phyloP scores from a whole-genome alignment of 768 basidiomycete genomes.

The Boletus sp. region DNA sequence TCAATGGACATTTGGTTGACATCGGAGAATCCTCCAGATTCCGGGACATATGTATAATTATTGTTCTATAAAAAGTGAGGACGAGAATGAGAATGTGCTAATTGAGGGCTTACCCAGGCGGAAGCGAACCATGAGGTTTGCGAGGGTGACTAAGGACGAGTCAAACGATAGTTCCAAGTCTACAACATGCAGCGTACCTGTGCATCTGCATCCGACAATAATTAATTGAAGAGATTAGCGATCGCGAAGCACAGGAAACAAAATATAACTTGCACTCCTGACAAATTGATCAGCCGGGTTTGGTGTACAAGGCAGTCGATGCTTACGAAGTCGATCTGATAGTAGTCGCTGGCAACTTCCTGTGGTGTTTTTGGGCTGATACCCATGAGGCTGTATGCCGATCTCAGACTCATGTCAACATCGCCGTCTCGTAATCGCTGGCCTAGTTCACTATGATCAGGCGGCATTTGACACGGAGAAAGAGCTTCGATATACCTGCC shows the following conservation, averaged over 20 bases:
- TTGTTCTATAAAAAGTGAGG: conserved; percentile 41
- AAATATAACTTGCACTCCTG: conserved; percentile 28
- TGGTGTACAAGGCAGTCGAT: not conserved
- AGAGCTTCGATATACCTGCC: conserved; percentile 37
- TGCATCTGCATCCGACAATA: conserved; percentile 13
- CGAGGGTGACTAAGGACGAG: conserved; percentile 52
- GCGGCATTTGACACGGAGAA: conserved; percentile 47
- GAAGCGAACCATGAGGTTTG: conserved; percentile 61
- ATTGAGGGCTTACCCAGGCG: conserved; percentile 45
- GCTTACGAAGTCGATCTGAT: conserved; percentile 39
- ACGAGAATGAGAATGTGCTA: not conserved
- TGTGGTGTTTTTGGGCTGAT: conserved; percentile 43
- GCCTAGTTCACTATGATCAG: conserved; percentile 4
- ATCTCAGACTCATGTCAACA: conserved; percentile 52
- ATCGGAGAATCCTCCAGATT: conserved; percentile 55
- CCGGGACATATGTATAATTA: conserved; percentile 55
- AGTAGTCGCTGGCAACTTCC: conserved; percentile 56
- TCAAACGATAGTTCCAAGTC: conserved; percentile 6
- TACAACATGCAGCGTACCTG: conserved; percentile 18
- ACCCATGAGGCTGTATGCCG: conserved; percentile 51
- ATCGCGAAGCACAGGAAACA: not conserved
- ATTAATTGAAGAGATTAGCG: conserved; percentile 3
- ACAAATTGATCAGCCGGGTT: not conserved
- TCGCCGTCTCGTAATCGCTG: conserved; percentile 18
- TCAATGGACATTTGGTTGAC: conserved; percentile 55